Evolutionary conservation across 164 flowering plant species (phyloP).

Genomic region (Buxus sempervirens): DNA sequence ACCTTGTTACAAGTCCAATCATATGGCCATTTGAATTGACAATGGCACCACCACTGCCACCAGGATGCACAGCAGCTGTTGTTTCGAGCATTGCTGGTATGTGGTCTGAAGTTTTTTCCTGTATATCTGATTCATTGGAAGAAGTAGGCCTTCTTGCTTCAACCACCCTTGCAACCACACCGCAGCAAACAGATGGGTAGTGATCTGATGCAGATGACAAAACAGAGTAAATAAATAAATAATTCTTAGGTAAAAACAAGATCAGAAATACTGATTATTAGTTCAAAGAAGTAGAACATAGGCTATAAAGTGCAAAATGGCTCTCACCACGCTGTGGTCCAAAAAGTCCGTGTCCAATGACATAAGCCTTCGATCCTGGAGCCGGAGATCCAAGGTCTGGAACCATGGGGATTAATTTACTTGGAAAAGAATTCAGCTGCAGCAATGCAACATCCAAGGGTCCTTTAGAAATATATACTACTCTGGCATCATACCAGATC

Average conservation of each 20-base stretch:
- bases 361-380: slow-evolving; percentile 68
- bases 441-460: slow-evolving; percentile 83
- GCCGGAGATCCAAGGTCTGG: slow-evolving; percentile 51
- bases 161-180: slow-evolving; percentile 78
- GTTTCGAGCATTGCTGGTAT: slow-evolving; percentile 90
- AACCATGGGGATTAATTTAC: slow-evolving; percentile 50
- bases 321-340: slow-evolving; percentile 86
- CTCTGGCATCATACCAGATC: slow-evolving; percentile 75
- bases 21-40: slow-evolving; percentile 73
- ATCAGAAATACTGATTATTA: neutral
- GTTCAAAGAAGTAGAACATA: neutral
- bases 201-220: slow-evolving; percentile 41
- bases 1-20: slow-evolving; percentile 98
- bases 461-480: slow-evolving; percentile 72
- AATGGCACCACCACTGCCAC: slow-evolving; percentile 96
- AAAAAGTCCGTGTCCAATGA: slow-evolving; percentile 92
- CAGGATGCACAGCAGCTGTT: slow-evolving; percentile 95
- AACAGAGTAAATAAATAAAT: neutral
- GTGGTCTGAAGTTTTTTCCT: slow-evolving; percentile 16
- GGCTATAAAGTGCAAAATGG: neutral
- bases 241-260: neutral
- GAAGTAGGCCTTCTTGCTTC: slow-evolving; percentile 37
- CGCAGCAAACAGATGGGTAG: slow-evolving; percentile 65
- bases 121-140: slow-evolving; percentile 20
- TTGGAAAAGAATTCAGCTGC: slow-evolving; percentile 68